Conservation (phyloP, 306 rosid species). For the Gleditsia sinensis region DNA sequence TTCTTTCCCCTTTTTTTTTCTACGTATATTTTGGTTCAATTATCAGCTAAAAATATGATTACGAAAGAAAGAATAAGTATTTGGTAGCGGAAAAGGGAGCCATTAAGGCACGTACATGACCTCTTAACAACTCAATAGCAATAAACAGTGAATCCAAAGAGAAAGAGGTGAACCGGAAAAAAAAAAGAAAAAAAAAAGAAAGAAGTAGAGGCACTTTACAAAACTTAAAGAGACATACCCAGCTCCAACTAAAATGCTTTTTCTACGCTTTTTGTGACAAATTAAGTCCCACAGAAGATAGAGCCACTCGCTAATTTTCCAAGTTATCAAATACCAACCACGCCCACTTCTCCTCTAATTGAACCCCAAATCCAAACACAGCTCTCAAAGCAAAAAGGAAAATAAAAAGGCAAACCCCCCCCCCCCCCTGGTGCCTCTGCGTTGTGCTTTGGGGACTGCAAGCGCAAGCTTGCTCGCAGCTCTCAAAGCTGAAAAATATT, state of each 20-base stretch:
- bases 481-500: conserved; percentile 54
- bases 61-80: not conserved
- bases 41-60: not conserved
- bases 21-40: not conserved
- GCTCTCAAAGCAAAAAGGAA: conserved; percentile 34
- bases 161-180: not conserved
- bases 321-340: conserved; percentile 32
- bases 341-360: not conserved
- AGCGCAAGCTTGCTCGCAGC: conserved; percentile 52
- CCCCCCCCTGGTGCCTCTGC: not conserved
- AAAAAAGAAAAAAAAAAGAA: not conserved
- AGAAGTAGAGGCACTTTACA: conserved; percentile 27
- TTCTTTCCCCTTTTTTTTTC: not conserved
- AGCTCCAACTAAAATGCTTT: conserved; percentile 48
- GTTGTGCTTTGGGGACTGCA: conserved; percentile 60
- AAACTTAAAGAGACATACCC: conserved; percentile 44
- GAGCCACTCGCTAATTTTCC: conserved; percentile 36
- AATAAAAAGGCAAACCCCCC: conserved; percentile 28
- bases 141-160: conserved; percentile 36
- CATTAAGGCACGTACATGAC: not conserved
- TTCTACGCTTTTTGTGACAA: conserved; percentile 41
- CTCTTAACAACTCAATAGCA: not conserved
- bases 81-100: not conserved
- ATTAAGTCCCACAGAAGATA: conserved; percentile 35
- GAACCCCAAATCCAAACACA: conserved; percentile 44